Conservation (phyloP, 345 rosid species). For the Eucalyptus erythrocorys region DNA sequence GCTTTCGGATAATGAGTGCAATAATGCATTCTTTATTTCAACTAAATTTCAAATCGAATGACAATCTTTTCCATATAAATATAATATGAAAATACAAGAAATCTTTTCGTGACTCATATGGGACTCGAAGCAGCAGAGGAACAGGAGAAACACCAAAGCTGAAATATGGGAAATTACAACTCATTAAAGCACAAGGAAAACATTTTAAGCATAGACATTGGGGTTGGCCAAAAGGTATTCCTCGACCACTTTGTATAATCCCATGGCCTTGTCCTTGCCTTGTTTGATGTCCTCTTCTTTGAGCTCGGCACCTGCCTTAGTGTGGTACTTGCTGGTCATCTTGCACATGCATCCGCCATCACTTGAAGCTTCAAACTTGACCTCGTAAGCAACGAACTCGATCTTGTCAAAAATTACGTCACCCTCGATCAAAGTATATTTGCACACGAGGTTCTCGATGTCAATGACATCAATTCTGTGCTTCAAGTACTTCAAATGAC, state of each 20-base stretch:
- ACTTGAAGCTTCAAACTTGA: slow-evolving; percentile 1
- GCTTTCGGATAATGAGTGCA: not conserved
- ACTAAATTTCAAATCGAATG: not conserved
- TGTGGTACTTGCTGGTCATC: slow-evolving; percentile 5
- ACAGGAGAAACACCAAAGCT: too few relatives aligned
- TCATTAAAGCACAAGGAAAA: too few relatives aligned
- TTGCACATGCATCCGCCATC: slow-evolving; percentile 8
- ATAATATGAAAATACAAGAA: too few relatives aligned
- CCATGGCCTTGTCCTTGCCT: not conserved
- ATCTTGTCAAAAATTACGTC: slow-evolving; percentile 4
- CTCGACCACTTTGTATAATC: slow-evolving; percentile 8
- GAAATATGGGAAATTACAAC: too few relatives aligned
- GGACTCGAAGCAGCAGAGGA: too few relatives aligned
- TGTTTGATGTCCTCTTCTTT: slow-evolving; percentile 7
- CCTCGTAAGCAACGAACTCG: slow-evolving; percentile 4
- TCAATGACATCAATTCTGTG: slow-evolving; percentile 20
- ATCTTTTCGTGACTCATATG: too few relatives aligned
- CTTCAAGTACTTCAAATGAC: not conserved
- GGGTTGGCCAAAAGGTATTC: slow-evolving; percentile 14
- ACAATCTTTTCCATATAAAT: too few relatives aligned
- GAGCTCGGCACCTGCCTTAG: not conserved
- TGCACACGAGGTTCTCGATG: not conserved
- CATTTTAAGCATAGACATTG: not conserved
- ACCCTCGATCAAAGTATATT: slow-evolving; percentile 15
- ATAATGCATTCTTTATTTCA: not conserved